Evolutionary conservation across 495 filamentous ascomycete genomes (phyloP), one percentile per base, ranked within the genome.

Genomic region (Entonaema liquescens): DNA sequence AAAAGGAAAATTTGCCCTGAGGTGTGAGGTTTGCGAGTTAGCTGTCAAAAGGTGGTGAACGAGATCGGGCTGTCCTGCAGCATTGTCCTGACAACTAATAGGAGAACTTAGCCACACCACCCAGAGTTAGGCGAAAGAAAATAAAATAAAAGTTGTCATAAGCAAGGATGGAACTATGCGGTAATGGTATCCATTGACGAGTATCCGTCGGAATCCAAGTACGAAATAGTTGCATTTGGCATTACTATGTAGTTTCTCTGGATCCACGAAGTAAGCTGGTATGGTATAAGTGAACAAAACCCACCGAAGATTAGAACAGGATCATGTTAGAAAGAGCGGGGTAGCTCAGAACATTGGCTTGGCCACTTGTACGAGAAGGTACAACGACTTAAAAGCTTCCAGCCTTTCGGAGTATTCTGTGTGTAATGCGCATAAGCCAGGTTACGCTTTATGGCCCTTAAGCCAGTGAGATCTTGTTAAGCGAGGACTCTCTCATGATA

Each of bases 41-140:
- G 49, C 25, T 53, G 26, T 26, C 23, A 7, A 53, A 53, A 29
- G 49, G 49, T 26, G 13, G 13, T 53, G 12, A 29, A 53, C 1
- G 49, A 25, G 5, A 40, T 40, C 44, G 44, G 50, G 50, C 25
- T 56, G 29, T 56, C 53, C 29, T 56, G 53, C 29, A 56, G 53
- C 53, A 42, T 59, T 59, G 56, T 59, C 56, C 56, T 59, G 13
- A 54, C 49, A 38, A 40, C 47, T 33, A 40, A 40, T 21, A 42
- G 11, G 15, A n/a, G n/a, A 19, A 47, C 42, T 47, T 47, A 47
- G 42, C 42, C 42, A 47, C 42, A 47, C 42, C 42, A 47, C 42
- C 12, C 42, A 21, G 19, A 47, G 5, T 19, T 1, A 47, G 19
- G 9, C 35, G 35, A 11, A 4, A 23, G 0, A 47, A 47, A 12